Base-by-base conservation (phyloP, 805 yeast species). In the Suhomyces faveliae region DNA sequence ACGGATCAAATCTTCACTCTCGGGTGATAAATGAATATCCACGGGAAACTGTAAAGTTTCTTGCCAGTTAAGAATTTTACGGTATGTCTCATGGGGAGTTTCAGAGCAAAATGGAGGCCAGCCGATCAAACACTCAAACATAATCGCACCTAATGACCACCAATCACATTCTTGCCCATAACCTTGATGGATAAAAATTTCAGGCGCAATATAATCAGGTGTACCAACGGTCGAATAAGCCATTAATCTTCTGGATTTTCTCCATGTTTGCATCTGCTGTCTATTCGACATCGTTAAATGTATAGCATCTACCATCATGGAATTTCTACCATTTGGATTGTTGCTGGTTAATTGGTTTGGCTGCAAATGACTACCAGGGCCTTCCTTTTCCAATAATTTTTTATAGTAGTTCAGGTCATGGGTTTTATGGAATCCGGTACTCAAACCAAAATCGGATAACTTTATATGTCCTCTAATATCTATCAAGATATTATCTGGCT, bases 71-170 rank as follows among this genome's bases (percentile, higher is more conserved):
- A 90, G 76, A 59, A 90, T 90, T 77, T 91, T 90, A 47, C 91
- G 79, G 67, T 90, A 90, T 0, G 97, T 90, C 57, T 90, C 97
- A 51, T 89, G 96, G 9, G 96, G 96, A 9, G 96, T 87, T 60
- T 90, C 97, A 0, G 94, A 84, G 70, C 97, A 90, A 67, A 90
- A 90, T 41, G 97, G 97, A 21, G 97, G 97, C 96, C 96, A 90
- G 25, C 97, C 97, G 51, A 90, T 87, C 52, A 90, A 72, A 71
- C 97, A 90, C 75, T 90, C 97, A 67, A 86, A 90, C 97, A 90
- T 91, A 62, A 90, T 90, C 1, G 96, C 96, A 24, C 97, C 97
- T 40, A 90, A 70, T 7, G 96, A 87, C 97, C 97, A 90, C 97
- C 97, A 90, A 67, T 90, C 97, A 70, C 97, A 90, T 63, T 90